Percentiles rank a stretch among this genome's conserved stretches.
phyloP scores from a whole-genome alignment of 495 filamentous ascomycete genomes.

The Tuber indicum region DNA sequence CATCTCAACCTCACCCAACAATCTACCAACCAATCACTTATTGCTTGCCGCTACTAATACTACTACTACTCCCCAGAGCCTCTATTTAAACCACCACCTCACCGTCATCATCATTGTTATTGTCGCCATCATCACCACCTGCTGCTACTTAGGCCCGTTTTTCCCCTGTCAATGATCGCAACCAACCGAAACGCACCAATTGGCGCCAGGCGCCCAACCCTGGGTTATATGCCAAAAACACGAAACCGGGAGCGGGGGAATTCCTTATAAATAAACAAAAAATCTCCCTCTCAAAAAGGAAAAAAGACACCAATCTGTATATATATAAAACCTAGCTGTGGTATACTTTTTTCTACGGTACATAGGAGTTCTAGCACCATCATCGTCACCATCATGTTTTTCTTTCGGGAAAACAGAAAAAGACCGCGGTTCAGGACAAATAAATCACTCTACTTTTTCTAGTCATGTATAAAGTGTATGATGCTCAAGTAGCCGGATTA shows the following conservation, averaged over 20 bases:
- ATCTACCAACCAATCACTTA: neutral
- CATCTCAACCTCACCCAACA: neutral
- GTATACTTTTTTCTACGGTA: neutral
- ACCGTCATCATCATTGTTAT: neutral
- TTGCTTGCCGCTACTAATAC: neutral
- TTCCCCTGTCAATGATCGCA: neutral
- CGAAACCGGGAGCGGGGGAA: neutral
- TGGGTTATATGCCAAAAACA: neutral
- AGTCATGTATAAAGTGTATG: neutral
- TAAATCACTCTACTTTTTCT: neutral
- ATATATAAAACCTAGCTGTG: neutral
- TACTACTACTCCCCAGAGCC: neutral
- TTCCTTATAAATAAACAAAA: neutral
- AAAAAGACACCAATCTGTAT: neutral
- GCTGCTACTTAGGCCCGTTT: neutral
- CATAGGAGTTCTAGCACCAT: neutral
- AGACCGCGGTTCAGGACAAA: neutral
- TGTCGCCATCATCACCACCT: neutral
- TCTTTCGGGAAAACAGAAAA: neutral
- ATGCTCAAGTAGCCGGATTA: neutral
- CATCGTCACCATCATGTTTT: neutral
- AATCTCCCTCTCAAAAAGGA: neutral
- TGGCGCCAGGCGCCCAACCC: neutral
- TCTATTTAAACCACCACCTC: neutral
- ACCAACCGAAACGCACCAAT: neutral